A percentile compares a stretch with the other conserved stretches of the same genome.
phyloP scores from a whole-genome alignment of 31 red algal species.

The Pterothamnion heteromorphum region DNA sequence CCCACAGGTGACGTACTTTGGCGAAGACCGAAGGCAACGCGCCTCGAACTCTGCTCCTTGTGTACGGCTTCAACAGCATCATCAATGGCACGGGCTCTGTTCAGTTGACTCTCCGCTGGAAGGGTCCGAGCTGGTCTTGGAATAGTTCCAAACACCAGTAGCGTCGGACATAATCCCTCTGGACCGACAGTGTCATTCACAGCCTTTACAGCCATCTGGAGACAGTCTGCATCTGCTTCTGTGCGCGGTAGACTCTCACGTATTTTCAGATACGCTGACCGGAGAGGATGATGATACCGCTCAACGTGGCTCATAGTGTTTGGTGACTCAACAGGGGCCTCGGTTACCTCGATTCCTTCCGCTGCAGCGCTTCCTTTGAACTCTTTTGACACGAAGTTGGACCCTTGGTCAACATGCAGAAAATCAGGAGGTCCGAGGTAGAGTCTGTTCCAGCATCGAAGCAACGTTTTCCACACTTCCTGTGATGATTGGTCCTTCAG shows the following conservation, averaged over 20 bases:
- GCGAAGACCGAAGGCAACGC: background rate
- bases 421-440: background rate
- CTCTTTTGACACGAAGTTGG: background rate
- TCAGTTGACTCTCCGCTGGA: background rate
- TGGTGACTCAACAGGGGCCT: slow-evolving; percentile 43
- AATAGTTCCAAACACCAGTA: slow-evolving; percentile 35
- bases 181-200: slow-evolving; percentile 7
- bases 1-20: background rate
- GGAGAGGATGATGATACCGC: background rate
- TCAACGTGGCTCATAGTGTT: slow-evolving; percentile 41
- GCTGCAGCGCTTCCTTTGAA: background rate
- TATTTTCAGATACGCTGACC: slow-evolving; percentile 11
- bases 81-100: slow-evolving; percentile 3
- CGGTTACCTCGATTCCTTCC: slow-evolving; percentile 15
- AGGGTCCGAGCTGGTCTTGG: background rate
- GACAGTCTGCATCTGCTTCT: slow-evolving; percentile 3
- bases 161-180: slow-evolving; percentile 18
- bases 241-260: background rate
- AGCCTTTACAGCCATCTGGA: slow-evolving; percentile 8
- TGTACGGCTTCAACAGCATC: background rate
- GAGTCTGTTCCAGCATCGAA: background rate
- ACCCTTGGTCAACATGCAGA: background rate
- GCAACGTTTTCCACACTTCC: slow-evolving; percentile 21
- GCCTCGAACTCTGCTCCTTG: background rate
- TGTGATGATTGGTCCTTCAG: background rate